These are phyloP conservation scores for Asclepias syriaca DNA, from an alignment of 257 asterid genomes.

Conservation along the genomic window DNA sequence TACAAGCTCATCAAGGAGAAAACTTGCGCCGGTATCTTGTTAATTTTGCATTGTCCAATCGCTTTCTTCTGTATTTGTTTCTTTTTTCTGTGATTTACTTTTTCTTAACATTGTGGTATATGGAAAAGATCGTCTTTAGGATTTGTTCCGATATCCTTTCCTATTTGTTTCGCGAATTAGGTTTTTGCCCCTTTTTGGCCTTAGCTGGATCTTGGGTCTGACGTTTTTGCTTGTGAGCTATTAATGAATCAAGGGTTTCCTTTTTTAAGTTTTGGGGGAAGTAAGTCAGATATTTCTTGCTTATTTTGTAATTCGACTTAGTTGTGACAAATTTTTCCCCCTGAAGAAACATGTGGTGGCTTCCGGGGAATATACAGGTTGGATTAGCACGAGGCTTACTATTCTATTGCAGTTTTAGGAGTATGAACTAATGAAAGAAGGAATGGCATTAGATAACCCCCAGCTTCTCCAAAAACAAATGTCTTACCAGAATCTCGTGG, in stretches of 20 bases:
- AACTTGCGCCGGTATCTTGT: constrained; percentile 78
- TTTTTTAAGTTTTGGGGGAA: not conserved
- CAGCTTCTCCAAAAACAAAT: too few relatives aligned
- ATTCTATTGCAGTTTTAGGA: not conserved
- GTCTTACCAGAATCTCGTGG: not conserved
- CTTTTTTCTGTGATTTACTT: not conserved
- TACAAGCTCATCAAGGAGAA: constrained; percentile 87
- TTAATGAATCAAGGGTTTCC: constrained; percentile 5
- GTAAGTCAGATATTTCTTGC: too few relatives aligned
- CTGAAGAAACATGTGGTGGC: not conserved
- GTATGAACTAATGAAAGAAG: too few relatives aligned
- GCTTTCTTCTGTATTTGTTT: not conserved
- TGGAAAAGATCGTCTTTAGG: constrained; percentile 10
- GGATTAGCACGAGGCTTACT: not conserved
- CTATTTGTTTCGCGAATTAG: not conserved
- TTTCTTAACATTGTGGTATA: not conserved
- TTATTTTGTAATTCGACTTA: not conserved
- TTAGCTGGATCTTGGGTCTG: not conserved
- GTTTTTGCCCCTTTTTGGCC: not conserved
- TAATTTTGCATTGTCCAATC: not conserved
- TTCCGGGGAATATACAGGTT: not conserved
- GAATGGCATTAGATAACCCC: too few relatives aligned
- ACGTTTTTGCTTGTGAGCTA: not conserved
- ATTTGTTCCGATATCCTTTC: not conserved
- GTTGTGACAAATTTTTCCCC: not conserved